phyloP scores from a whole-genome alignment of 2,329 filamentous ascomycete genomes.

The Aspergillus eucalypticola region DNA sequence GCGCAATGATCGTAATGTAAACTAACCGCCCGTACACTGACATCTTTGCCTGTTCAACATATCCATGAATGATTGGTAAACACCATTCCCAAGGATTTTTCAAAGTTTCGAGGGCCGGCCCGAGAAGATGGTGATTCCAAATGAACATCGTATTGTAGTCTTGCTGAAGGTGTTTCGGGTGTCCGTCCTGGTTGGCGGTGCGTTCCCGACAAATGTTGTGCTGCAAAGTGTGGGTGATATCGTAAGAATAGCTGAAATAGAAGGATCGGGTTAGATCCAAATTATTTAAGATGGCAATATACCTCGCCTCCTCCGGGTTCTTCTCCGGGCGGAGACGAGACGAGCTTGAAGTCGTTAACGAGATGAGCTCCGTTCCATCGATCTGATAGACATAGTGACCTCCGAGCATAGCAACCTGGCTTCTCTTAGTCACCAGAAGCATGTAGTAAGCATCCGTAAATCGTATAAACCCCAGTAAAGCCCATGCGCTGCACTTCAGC shows the following conservation, averaged over 20 bases:
- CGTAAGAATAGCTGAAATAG: conserved; percentile 98
- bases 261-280: conserved; percentile 88
- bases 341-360: conserved; percentile 70
- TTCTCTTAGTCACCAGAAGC: conserved; percentile 93
- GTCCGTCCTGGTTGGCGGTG: conserved; percentile 65
- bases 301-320: conserved; percentile 86
- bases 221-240: conserved; percentile 88
- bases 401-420: conserved; percentile 91
- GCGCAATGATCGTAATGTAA: conserved; percentile 90
- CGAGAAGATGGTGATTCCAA: conserved; percentile 89
- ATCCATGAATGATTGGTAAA: conserved; percentile 90
- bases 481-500: conserved; percentile 88
- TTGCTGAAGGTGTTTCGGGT: conserved; percentile 64
- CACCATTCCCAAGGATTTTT: conserved; percentile 94
- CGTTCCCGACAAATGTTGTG: conserved; percentile 86
- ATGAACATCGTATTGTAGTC: conserved; percentile 97
- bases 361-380: conserved; percentile 88
- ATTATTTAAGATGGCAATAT: conserved; percentile 84
- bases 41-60: conserved; percentile 85
- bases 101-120: conserved; percentile 69
- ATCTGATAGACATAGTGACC: conserved; percentile 96
- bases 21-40: conserved; percentile 85
- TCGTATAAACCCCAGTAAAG: conserved; percentile 87
- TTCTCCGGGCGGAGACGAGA: conserved; percentile 74
- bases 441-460: conserved; percentile 98